These are phyloP conservation scores for Hypoxylon sp. DNA, from an alignment of 2,329 filamentous ascomycete genomes.

Conservation along the genomic window DNA sequence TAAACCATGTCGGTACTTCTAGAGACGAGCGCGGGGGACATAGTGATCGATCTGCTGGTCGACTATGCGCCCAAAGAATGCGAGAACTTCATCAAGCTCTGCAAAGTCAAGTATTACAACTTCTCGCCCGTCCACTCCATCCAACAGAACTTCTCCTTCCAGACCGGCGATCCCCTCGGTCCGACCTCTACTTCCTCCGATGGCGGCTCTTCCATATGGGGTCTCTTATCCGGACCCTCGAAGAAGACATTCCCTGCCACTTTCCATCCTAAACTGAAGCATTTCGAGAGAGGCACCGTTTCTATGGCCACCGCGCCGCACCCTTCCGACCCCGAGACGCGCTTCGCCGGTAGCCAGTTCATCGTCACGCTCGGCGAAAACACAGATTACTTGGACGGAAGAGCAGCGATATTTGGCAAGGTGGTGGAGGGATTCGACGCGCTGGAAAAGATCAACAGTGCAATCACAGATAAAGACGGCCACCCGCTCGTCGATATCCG, in stretches of 20 bases:
- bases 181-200: constrained; percentile 86
- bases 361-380: constrained; percentile 91
- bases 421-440: constrained; percentile 96
- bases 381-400: constrained; percentile 90
- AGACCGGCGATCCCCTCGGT: constrained; percentile 93
- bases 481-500: constrained; percentile 93
- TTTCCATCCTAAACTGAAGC: constrained; percentile 88
- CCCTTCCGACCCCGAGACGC: constrained; percentile 79
- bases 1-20: constrained; percentile 86
- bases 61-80: constrained; percentile 91
- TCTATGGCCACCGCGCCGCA: constrained; percentile 95
- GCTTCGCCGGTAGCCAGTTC: constrained; percentile 91
- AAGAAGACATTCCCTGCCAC: constrained; percentile 85
- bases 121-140: constrained; percentile 92
- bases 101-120: constrained; percentile 99
- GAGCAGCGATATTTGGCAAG: constrained; percentile 93
- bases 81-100: constrained; percentile 98
- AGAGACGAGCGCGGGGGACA: constrained; percentile 92
- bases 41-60: constrained; percentile 92
- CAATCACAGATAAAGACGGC: constrained; percentile 87
- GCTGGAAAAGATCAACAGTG: constrained; percentile 90
- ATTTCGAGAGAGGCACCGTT: constrained; percentile 88
- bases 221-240: constrained; percentile 75
- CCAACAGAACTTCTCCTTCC: constrained; percentile 95
- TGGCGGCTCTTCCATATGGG: constrained; percentile 95